phyloP scores from a whole-genome alignment of 1,139 yeast genomes.

The Lodderomyces elongisporus region DNA sequence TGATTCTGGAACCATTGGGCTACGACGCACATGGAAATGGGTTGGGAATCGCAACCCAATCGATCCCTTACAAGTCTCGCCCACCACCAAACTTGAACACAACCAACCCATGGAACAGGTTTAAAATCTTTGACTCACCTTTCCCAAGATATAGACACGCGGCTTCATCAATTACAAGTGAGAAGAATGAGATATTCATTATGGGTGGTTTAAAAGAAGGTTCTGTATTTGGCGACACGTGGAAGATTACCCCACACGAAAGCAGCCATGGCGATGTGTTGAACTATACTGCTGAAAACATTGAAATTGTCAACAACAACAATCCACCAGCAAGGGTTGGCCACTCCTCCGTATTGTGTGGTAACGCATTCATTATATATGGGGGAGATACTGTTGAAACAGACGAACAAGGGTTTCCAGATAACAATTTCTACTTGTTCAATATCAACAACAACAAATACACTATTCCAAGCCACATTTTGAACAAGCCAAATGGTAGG shows the following conservation, averaged over 20 bases:
- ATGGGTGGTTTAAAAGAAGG: conserved; percentile 96
- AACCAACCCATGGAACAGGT: conserved; percentile 71
- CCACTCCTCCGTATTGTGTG: conserved; percentile 87
- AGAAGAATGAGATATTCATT: conserved; percentile 75
- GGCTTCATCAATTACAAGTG: conserved; percentile 69
- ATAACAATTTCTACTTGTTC: conserved; percentile 81
- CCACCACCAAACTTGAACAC: conserved; percentile 11
- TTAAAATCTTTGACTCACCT: conserved; percentile 70
- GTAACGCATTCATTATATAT: conserved; percentile 90
- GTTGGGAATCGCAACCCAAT: too few relatives aligned
- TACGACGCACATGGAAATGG: not conserved
- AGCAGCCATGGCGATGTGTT: conserved; percentile 19
- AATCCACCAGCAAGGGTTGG: conserved; percentile 95
- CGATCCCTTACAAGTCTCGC: conserved; percentile 5
- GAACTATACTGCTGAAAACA: conserved; percentile 52
- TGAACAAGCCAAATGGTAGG: conserved; percentile 83
- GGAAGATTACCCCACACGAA: conserved; percentile 59
- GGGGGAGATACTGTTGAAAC: conserved; percentile 96
- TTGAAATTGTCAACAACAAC: conserved; percentile 48
- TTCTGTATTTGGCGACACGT: conserved; percentile 89
- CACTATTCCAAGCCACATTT: conserved; percentile 82
- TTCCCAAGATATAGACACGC: conserved; percentile 95
- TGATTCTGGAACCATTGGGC: conserved; percentile 5
- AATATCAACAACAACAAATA: conserved; percentile 87
- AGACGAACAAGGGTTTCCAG: conserved; percentile 75